Evolutionary conservation across 2,329 filamentous ascomycete species (phyloP), one percentile per base, ranked within the genome.

Genomic region (Diaporthe humulicola): DNA sequence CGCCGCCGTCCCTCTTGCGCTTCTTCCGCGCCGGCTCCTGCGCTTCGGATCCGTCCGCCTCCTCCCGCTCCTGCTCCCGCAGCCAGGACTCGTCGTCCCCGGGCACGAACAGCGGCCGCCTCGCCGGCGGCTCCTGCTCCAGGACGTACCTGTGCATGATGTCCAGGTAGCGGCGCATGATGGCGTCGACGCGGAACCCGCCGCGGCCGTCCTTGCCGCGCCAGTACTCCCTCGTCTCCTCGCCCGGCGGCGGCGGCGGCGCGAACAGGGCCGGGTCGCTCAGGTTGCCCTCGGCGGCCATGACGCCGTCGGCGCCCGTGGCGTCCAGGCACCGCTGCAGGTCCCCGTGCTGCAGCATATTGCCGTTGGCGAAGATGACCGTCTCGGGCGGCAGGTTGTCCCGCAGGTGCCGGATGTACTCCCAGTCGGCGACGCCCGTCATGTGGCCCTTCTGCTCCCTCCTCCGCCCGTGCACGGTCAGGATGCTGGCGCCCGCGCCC

Each of bases 341-440:
- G 81, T 99, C 96, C 0, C 88, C 92, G 74, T 93, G 89, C 82
- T 94, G 93, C 74, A 99, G 86, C 48, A 98, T 93, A 81, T 99
- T 99, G 17, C 97, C 97, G 83, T 99, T 99, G 4, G 97, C 97
- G 81, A 99, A 98, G 3, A 99, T 91, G 33, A 99, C 97, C 10
- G 95, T 97, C 64, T 98, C 95, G 1, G 89, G 86, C 0, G 96
- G 96, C 40, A 99, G 85, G 76, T 93, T 93, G 15, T 98, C 94
- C 66, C 97, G 89, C 77, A 99, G 84, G 81, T 94, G 96, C 6
- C 92, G 90, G 73, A 99, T 92, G 80, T 93, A 91, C n/a, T 86
- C 86, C 97, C 97, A 99, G 84, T 99, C 95, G 6, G 97, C 97
- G 48, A 98, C 79, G 0, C 97, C 97, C 0, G 97, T 99, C 80